Conservation (phyloP, 129 eudicot genomes). For the Mikania micrantha region DNA sequence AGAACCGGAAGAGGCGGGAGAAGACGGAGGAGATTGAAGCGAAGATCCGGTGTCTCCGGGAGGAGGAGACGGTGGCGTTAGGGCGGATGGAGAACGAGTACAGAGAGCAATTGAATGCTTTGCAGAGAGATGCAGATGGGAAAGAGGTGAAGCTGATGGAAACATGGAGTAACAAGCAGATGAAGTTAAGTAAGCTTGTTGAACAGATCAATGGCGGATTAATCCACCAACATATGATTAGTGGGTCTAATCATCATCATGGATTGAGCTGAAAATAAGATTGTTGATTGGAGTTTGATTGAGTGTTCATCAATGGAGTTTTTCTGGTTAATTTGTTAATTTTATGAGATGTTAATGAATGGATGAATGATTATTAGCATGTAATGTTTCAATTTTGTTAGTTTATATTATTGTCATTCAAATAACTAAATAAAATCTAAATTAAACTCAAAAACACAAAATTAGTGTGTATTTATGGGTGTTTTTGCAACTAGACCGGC, state of each 20-base stretch:
- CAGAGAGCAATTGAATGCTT: conserved; percentile 41
- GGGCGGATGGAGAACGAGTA: conserved; percentile 50
- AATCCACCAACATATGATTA: conserved; percentile 31
- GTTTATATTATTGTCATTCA: not conserved
- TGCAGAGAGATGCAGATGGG: conserved; percentile 59
- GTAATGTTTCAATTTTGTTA: conserved; percentile 10
- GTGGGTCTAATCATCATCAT: conserved; percentile 29
- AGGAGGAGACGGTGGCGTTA: conserved; percentile 46
- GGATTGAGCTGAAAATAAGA: conserved; percentile 1
- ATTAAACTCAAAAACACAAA: no score
- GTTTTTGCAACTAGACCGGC: no score
- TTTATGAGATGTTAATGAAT: conserved; percentile 21
- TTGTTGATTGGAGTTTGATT: conserved; percentile 2
- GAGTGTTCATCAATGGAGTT: conserved; percentile 23
- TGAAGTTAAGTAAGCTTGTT: conserved; percentile 41
- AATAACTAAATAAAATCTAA: no score
- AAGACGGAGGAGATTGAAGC: conserved; percentile 57
- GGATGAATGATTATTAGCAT: conserved; percentile 19
- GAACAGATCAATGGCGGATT: conserved; percentile 39
- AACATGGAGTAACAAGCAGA: conserved; percentile 47
- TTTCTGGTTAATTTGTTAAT: not conserved
- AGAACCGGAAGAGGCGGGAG: conserved; percentile 42
- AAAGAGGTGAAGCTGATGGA: conserved; percentile 55
- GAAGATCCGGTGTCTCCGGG: conserved; percentile 43
- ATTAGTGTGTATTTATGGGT: no score